A percentile compares a stretch with the other conserved stretches of the same genome.
phyloP scores from a whole-genome alignment of 306 rosid species.

The Argentina anserina region DNA sequence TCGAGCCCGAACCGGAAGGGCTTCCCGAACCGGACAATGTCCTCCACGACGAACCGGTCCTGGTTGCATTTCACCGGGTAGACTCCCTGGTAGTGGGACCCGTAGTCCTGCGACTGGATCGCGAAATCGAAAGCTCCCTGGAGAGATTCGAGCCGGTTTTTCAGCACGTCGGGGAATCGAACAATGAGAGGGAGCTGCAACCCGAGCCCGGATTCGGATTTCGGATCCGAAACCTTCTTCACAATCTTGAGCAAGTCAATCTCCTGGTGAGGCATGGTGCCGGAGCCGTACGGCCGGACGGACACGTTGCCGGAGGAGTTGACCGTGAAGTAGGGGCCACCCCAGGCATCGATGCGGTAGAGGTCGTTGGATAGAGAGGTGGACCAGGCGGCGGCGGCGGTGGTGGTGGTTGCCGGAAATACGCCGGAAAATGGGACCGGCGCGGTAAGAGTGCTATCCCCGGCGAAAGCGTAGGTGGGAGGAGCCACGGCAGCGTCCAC shows the following conservation, averaged over 20 bases:
- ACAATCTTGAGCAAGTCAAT: conserved; percentile 76
- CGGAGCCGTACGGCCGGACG: conserved; percentile 56
- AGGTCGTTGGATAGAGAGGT: conserved; percentile 53
- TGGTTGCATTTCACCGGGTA: conserved; percentile 90
- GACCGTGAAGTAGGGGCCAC: conserved; percentile 63
- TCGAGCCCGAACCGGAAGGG: conserved; percentile 74
- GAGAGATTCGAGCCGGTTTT: conserved; percentile 67
- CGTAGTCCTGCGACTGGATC: conserved; percentile 56
- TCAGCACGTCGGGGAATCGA: conserved; percentile 73
- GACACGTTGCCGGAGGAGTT: conserved; percentile 68
- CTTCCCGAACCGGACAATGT: conserved; percentile 68
- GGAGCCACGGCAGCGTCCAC: conserved; percentile 65
- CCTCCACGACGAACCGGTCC: conserved; percentile 85
- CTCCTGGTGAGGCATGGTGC: conserved; percentile 75
- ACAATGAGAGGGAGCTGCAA: conserved; percentile 73
- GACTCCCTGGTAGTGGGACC: conserved; percentile 83
- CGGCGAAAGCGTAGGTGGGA: conserved; percentile 64
- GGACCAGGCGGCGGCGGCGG: conserved; percentile 50
- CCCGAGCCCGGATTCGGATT: conserved; percentile 61
- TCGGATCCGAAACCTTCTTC: conserved; percentile 69
- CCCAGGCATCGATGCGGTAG: conserved; percentile 76
- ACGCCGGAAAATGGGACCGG: conserved; percentile 52
- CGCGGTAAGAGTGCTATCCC: conserved; percentile 59
- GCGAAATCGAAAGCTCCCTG: conserved; percentile 68
- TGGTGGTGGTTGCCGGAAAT: conserved; percentile 26